phyloP scores from a whole-genome alignment of 2,329 filamentous ascomycete species.

The Sporothrix humicola region DNA sequence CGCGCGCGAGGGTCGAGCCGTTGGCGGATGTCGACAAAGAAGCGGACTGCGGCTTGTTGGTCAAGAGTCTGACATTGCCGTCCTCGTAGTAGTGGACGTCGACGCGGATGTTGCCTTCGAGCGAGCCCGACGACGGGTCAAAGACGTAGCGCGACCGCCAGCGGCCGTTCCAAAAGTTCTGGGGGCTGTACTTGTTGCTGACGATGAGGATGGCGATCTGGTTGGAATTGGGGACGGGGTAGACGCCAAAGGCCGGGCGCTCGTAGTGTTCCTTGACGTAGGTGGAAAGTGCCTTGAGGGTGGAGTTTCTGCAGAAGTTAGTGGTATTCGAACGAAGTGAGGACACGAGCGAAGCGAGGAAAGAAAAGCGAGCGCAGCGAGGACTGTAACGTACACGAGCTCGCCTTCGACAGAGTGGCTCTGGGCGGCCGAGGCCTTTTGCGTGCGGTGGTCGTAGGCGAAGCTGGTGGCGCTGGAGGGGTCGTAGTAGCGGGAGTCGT shows the following conservation, averaged over 20 bases:
- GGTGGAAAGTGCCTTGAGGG: conserved; percentile 74
- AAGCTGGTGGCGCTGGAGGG: conserved; percentile 87
- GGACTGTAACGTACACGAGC: conserved; percentile 66
- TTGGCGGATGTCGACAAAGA: conserved; percentile 58
- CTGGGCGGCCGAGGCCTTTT: conserved; percentile 84
- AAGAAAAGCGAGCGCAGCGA: neutral
- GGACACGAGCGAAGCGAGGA: neutral
- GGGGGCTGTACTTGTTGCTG: conserved; percentile 95
- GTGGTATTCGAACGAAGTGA: too few relatives aligned
- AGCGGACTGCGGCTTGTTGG: conserved; percentile 74
- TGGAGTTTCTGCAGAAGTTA: conserved; percentile 69
- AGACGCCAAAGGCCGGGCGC: conserved; percentile 79
- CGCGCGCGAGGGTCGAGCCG: conserved; percentile 71
- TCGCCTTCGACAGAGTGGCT: conserved; percentile 80
- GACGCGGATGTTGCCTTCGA: conserved; percentile 84
- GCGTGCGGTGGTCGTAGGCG: conserved; percentile 78
- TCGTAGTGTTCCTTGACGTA: conserved; percentile 91
- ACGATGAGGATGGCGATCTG: conserved; percentile 83
- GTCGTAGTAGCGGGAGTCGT: conserved; percentile 85
- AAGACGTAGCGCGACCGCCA: conserved; percentile 91
- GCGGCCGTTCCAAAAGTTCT: conserved; percentile 98
- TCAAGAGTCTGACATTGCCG: conserved; percentile 91
- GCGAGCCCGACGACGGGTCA: conserved; percentile 67
- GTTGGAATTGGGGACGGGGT: conserved; percentile 76
- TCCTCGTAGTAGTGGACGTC: conserved; percentile 99